Evolutionary conservation across 1,139 yeast species (phyloP).

Genomic region (Sugiyamaella neomexicana): DNA sequence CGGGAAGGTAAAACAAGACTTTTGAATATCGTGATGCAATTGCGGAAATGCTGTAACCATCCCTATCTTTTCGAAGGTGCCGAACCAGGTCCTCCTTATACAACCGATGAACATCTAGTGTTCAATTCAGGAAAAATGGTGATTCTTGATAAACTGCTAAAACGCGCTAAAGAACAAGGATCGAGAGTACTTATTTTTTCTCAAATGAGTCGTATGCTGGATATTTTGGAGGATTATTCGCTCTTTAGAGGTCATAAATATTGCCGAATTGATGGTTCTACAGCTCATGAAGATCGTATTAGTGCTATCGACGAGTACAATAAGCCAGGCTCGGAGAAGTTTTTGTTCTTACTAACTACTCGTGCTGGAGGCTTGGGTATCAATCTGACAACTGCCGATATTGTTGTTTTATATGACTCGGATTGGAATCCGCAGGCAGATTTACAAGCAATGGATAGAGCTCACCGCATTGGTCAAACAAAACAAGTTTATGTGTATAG

Average conservation of each 20-base stretch:
- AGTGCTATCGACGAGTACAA: constrained; percentile 91
- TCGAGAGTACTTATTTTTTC: constrained; percentile 90
- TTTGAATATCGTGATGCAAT: constrained; percentile 92
- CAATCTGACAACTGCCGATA: constrained; percentile 88
- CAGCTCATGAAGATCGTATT: constrained; percentile 91
- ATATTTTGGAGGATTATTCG: constrained; percentile 92
- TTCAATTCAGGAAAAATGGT: constrained; percentile 88
- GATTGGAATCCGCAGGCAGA: constrained; percentile 99
- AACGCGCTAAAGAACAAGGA: constrained; percentile 71
- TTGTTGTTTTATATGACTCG: constrained; percentile 85
- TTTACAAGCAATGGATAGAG: constrained; percentile 98
- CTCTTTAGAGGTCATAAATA: constrained; percentile 77
- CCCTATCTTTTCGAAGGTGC: constrained; percentile 98
- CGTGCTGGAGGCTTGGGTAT: constrained; percentile 99
- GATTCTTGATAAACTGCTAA: constrained; percentile 78
- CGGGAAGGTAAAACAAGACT: constrained; percentile 83
- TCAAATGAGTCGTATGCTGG: constrained; percentile 91
- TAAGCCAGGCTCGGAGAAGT: constrained; percentile 77
- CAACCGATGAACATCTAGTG: constrained; percentile 92
- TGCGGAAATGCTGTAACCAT: constrained; percentile 94
- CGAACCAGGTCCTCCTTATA: constrained; percentile 97
- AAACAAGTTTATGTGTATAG: constrained; percentile 91
- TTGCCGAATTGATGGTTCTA: constrained; percentile 93
- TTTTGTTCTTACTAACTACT: constrained; percentile 83
- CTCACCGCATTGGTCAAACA: constrained; percentile 97